These are phyloP conservation scores for Ophiostoma ips DNA, from an alignment of 2,329 filamentous ascomycete species.

Conservation along the genomic window DNA sequence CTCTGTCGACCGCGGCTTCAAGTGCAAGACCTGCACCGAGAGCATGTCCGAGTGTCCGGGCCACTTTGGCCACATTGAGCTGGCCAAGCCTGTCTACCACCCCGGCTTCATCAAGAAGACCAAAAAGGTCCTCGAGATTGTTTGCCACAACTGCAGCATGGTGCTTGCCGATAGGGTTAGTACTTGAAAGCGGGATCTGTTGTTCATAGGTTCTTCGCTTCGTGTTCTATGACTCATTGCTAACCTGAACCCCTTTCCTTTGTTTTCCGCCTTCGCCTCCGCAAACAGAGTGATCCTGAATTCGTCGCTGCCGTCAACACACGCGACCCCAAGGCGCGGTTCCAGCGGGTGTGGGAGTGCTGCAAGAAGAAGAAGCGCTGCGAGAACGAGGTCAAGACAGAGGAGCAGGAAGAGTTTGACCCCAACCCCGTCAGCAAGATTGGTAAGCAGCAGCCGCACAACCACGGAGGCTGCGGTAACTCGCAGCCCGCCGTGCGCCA, in stretches of 20 bases:
- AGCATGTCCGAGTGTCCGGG: slow-evolving; percentile 92
- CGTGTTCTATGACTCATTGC: slow-evolving; percentile 32
- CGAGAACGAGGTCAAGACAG: slow-evolving; percentile 54
- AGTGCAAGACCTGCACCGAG: slow-evolving; percentile 92
- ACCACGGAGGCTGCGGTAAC: slow-evolving; percentile 88
- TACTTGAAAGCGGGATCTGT: slow-evolving; percentile 32
- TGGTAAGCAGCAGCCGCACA: slow-evolving; percentile 36
- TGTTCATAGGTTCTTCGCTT: slow-evolving; percentile 30
- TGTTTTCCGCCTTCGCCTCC: not conserved
- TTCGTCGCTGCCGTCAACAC: slow-evolving; percentile 70
- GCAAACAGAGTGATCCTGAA: slow-evolving; percentile 60
- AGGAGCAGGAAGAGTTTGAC: slow-evolving; percentile 54
- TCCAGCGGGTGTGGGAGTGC: slow-evolving; percentile 80
- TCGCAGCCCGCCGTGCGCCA: slow-evolving; percentile 77
- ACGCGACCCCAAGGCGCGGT: slow-evolving; percentile 86
- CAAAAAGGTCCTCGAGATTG: slow-evolving; percentile 97
- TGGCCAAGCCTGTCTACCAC: slow-evolving; percentile 92
- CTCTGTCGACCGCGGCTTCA: slow-evolving; percentile 89
- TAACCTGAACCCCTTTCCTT: slow-evolving; percentile 36
- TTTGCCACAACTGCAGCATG: slow-evolving; percentile 98
- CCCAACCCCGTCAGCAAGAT: slow-evolving; percentile 24
- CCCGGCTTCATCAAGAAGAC: slow-evolving; percentile 95
- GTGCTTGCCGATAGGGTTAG: slow-evolving; percentile 96
- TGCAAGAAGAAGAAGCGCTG: slow-evolving; percentile 83
- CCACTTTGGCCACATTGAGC: slow-evolving; percentile 97